Base-by-base conservation (phyloP, 73 alveolate genomes). In the Paramecium pentaurelia region DNA sequence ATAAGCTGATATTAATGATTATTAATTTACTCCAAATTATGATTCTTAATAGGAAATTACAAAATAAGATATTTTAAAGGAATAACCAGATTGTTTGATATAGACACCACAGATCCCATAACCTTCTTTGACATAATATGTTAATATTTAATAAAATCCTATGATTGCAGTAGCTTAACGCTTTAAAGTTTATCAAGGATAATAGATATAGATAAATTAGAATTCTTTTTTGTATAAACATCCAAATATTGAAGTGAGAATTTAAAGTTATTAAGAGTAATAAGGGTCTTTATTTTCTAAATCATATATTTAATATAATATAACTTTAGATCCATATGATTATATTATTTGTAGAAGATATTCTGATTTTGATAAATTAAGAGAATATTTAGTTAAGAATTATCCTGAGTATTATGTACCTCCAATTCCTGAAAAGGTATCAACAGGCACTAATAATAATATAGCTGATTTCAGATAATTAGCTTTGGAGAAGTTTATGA, bases 371-470 rank as follows among this genome's bases (percentile, higher is more conserved):
- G 75, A 80, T 1, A 80, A 80, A 9, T 27, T 80, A 20, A 80
- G 91, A 47, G 91, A 80, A 80, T 44, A 42, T 49, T 10, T 80
- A 12, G 36, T 18, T 25, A 80, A 44, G 32, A 80, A 25, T 80
- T 80, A 80, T 44, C 91, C 91, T 0, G 91, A 80, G 1, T 80
- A 20, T 36, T 32, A 14, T 14, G 77, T 80, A 0, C 91, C 91
- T 2, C 91, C 91, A 18, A 80, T 80, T 8, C 77, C 91, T 9
- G 27, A 80, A 44, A 80, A 80, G n/a, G 77, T 80, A 4, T 5
- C 47, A 14, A 37, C 88, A 38, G 27, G 77, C 49, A 8, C 30
- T 16, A 28, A 40, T 6, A 60, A 30, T 44, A 7, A 22, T 20
- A 27, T 47, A 18, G 77, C 58, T 45, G 77, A 49, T 80, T 80